Percentiles rank a stretch among this genome's conserved stretches.
Evolutionary conservation across 768 basidiomycete species (phyloP).

Genomic region (Lyophyllum decastes): DNA sequence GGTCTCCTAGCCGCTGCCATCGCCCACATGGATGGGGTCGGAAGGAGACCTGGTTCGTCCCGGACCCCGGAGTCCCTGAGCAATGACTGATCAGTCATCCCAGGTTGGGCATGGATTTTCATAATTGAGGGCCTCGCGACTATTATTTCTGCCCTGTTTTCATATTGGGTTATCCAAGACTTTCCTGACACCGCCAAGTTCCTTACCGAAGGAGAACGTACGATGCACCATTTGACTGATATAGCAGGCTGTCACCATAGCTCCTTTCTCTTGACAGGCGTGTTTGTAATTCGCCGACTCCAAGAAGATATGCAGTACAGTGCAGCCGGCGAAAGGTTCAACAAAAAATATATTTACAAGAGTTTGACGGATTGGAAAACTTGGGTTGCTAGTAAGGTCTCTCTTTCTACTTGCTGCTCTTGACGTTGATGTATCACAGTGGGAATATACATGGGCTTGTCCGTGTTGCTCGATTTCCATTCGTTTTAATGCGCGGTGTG

Average conservation of each 20-base stretch:
- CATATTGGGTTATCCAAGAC: constrained; percentile 77
- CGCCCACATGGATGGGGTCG: constrained; percentile 69
- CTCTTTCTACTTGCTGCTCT: not conserved
- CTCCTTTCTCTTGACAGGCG: constrained; percentile 35
- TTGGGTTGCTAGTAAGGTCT: constrained; percentile 59
- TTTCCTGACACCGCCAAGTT: constrained; percentile 79
- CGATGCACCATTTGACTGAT: constrained; percentile 12
- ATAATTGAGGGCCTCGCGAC: constrained; percentile 77
- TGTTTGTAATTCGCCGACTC: constrained; percentile 64
- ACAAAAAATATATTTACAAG: constrained; percentile 55
- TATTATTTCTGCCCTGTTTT: constrained; percentile 53
- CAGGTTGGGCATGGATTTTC: constrained; percentile 71
- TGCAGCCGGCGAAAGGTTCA: constrained; percentile 61
- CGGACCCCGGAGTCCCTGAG: constrained; percentile 36
- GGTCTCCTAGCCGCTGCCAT: constrained; percentile 69
- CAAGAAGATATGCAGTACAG: constrained; percentile 66
- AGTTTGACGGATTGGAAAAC: constrained; percentile 74
- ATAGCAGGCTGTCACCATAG: not conserved
- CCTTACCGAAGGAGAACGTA: constrained; percentile 63
- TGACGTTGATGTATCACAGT: constrained; percentile 34
- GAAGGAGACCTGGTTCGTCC: constrained; percentile 54
- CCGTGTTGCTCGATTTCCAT: constrained; percentile 19
- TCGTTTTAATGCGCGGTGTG: not conserved
- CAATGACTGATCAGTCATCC: not conserved
- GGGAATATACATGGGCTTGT: constrained; percentile 76